These are phyloP conservation scores for Candida tropicalis DNA, from an alignment of 1,139 yeast genomes.

Conservation along the genomic window DNA sequence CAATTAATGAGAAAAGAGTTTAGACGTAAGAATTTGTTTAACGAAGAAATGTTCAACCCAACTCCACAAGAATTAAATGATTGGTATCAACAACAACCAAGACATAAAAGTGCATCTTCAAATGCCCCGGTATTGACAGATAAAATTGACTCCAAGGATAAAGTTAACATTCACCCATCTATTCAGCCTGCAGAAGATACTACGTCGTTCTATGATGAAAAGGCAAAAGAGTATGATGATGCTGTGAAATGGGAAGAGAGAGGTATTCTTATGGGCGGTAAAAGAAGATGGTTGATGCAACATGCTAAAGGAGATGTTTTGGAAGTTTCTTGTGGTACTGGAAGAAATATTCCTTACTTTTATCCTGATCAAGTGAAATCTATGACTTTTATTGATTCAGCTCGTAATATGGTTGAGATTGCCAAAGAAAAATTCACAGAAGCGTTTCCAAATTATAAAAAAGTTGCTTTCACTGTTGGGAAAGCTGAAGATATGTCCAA, in stretches of 20 bases:
- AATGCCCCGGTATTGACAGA: constrained; percentile 33
- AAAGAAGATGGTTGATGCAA: constrained; percentile 82
- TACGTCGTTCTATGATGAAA: constrained; percentile 74
- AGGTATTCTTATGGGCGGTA: constrained; percentile 76
- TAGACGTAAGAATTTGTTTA: constrained; percentile 48
- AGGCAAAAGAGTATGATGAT: constrained; percentile 81
- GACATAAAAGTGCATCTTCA: constrained; percentile 18
- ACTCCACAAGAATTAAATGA: constrained; percentile 51
- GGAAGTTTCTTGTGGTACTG: constrained; percentile 96
- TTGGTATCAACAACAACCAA: constrained; percentile 46
- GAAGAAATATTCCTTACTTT: constrained; percentile 82
- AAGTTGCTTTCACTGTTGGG: constrained; percentile 89
- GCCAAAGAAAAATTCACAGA: constrained; percentile 73
- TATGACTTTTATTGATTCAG: constrained; percentile 83
- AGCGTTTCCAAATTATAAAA: constrained; percentile 62
- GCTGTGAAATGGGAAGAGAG: constrained; percentile 87
- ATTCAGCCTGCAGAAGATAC: constrained; percentile 79
- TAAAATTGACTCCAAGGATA: constrained; percentile 12
- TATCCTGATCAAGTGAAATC: constrained; percentile 63
- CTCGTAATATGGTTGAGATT: constrained; percentile 82
- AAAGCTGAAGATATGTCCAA: constrained; percentile 80
- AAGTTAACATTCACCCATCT: constrained; percentile 30
- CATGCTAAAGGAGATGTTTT: constrained; percentile 84
- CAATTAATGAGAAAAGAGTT: constrained; percentile 55
- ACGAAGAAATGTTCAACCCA: constrained; percentile 51